A percentile compares a stretch with the other conserved stretches of the same genome.
phyloP scores from a whole-genome alignment of 306 rosid genomes.

The Quercus parvula region DNA sequence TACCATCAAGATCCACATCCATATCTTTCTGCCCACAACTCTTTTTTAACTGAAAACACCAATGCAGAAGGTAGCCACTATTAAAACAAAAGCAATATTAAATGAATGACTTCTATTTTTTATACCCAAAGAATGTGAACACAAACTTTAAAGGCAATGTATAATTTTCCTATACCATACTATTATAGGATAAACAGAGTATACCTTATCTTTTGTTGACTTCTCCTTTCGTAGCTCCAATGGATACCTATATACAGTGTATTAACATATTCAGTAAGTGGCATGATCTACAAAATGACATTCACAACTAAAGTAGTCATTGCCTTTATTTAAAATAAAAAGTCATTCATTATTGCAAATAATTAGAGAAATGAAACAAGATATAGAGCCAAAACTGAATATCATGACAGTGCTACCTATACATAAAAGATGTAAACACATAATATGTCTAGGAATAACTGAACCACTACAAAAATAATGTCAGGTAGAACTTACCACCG shows the following conservation, averaged over 20 bases:
- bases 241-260: conserved; percentile 70
- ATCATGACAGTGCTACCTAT: background rate
- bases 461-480: background rate
- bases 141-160: background rate
- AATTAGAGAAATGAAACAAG: conserved; percentile 9
- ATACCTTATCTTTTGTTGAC: conserved; percentile 80
- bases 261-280: conserved; percentile 22
- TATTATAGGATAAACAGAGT: background rate
- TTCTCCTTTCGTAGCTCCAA: conserved; percentile 94
- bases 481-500: conserved; percentile 65
- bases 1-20: conserved; percentile 30
- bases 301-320: background rate
- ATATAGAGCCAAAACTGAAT: background rate
- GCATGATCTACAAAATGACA: conserved; percentile 7
- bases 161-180: background rate
- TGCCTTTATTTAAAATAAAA: background rate
- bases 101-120: conserved; percentile 15
- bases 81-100: conserved; percentile 12
- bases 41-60: conserved; percentile 54
- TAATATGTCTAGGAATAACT: background rate
- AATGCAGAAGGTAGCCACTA: conserved; percentile 17
- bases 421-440: background rate
- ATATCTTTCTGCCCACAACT: conserved; percentile 42
- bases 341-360: background rate
- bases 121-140: background rate